Evolutionary conservation across 2,329 filamentous ascomycete genomes (phyloP).

Genomic region (Claviceps purpurea): DNA sequence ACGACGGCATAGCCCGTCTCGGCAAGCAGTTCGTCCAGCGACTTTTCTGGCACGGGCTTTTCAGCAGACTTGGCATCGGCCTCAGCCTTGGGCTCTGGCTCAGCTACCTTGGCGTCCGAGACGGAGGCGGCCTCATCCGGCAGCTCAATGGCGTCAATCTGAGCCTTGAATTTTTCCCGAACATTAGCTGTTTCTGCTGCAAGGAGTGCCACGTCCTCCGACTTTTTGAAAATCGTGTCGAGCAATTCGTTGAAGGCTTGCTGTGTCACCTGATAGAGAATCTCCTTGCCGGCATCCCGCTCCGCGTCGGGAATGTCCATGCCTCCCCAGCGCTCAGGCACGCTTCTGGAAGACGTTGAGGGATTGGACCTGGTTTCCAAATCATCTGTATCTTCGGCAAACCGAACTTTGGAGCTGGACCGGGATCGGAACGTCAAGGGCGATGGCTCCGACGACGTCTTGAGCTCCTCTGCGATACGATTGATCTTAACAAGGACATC

Average conservation of each 20-base stretch:
- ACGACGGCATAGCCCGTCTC: conserved; percentile 32
- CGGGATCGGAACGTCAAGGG: conserved; percentile 30
- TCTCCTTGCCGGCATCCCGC: conserved; percentile 71
- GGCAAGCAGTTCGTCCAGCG: conserved; percentile 24
- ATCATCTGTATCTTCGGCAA: conserved; percentile 58
- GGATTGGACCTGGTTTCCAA: conserved; percentile 58
- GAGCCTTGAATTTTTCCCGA: conserved; percentile 41
- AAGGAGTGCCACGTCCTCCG: conserved; percentile 63
- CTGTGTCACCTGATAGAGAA: conserved; percentile 83
- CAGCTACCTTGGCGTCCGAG: not conserved
- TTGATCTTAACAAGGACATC: conserved; percentile 33
- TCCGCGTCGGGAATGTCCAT: conserved; percentile 71
- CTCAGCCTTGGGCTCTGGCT: not conserved
- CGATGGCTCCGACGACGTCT: conserved; percentile 23
- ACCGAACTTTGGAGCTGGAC: conserved; percentile 68
- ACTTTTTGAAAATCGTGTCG: conserved; percentile 68
- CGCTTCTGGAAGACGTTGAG: conserved; percentile 58
- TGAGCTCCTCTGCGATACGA: conserved; percentile 25
- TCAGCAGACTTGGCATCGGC: not conserved
- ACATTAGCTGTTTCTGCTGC: conserved; percentile 49
- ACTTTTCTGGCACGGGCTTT: conserved; percentile 11
- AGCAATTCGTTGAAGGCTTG: conserved; percentile 85
- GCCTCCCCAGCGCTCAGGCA: conserved; percentile 63
- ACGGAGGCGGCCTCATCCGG: conserved; percentile 12
- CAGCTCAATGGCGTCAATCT: conserved; percentile 29